These are phyloP conservation scores for Eleusine coracana DNA, from an alignment of 176 grass and related monocot species.

Conservation along the genomic window DNA sequence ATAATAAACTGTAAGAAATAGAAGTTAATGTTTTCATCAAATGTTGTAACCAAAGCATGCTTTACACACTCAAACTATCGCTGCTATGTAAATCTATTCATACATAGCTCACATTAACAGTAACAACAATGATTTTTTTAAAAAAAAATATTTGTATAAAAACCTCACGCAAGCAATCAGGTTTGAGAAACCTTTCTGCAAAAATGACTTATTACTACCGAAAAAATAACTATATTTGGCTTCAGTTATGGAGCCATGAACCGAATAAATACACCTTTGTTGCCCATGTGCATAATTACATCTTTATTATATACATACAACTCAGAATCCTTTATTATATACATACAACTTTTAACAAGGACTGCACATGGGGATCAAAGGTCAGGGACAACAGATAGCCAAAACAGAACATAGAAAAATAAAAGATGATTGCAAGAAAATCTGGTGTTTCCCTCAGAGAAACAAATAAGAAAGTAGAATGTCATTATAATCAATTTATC, in stretches of 20 bases:
- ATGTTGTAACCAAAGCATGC: not conserved
- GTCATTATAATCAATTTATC: not conserved
- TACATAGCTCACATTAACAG: not conserved
- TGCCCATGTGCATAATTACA: constrained; percentile 68
- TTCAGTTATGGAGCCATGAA: constrained; percentile 70
- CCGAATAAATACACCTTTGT: constrained; percentile 92
- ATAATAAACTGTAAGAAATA: not conserved
- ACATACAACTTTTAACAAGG: not conserved
- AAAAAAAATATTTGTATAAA: not conserved
- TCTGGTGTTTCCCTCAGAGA: not conserved
- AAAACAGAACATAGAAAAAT: not conserved
- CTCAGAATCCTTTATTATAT: not conserved
- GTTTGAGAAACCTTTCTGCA: not conserved
- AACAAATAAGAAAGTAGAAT: not conserved
- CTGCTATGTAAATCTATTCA: not conserved
- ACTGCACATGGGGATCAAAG: not conserved
- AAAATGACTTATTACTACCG: constrained; percentile 29
- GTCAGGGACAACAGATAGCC: not conserved
- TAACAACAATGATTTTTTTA: not conserved
- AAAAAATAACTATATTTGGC: constrained; percentile 56
- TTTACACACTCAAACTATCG: not conserved
- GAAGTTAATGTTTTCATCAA: not conserved
- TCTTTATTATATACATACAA: no score
- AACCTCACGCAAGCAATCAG: not conserved
- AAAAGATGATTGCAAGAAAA: not conserved